Percentiles rank a stretch among this genome's conserved stretches.
Evolutionary conservation across 164 flowering plant species (phyloP).

Genomic region (Vitis cinerea): DNA sequence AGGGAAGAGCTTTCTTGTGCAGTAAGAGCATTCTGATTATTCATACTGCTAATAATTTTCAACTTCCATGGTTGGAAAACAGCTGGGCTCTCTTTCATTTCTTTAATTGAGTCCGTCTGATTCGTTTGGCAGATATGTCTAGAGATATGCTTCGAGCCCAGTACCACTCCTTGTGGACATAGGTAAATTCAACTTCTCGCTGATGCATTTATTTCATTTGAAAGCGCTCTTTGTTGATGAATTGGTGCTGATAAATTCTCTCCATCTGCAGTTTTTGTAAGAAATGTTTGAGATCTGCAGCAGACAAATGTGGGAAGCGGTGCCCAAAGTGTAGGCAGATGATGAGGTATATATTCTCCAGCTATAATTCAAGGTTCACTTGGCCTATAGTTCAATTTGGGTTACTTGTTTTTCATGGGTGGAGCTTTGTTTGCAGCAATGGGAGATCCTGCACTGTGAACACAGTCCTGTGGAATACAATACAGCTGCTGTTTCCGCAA

Average conservation of each 20-base stretch:
- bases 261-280: conserved; percentile 62
- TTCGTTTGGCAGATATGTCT: conserved; percentile 67
- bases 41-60: not conserved
- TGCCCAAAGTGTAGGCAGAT: conserved; percentile 94
- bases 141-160: conserved; percentile 91
- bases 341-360: conserved; percentile 47
- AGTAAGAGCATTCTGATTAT: conserved; percentile 34
- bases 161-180: conserved; percentile 96
- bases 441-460: conserved; percentile 86
- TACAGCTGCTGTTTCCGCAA: conserved; percentile 84
- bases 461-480: conserved; percentile 96
- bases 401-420: not conserved
- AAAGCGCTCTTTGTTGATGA: not conserved
- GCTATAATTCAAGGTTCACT: not conserved
- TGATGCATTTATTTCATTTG: not conserved
- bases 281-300: conserved; percentile 79
- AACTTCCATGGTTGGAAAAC: not conserved
- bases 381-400: not conserved
- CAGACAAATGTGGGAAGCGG: conserved; percentile 83
- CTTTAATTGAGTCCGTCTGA: conserved; percentile 1
- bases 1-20: conserved; percentile 95
- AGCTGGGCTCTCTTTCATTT: not conserved
- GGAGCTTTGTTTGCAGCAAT: conserved; percentile 46
- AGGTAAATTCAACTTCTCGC: conserved; percentile 41
- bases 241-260: conserved; percentile 5